phyloP scores from a whole-genome alignment of 2,329 filamentous ascomycete genomes.

The Thelonectria rubi region DNA sequence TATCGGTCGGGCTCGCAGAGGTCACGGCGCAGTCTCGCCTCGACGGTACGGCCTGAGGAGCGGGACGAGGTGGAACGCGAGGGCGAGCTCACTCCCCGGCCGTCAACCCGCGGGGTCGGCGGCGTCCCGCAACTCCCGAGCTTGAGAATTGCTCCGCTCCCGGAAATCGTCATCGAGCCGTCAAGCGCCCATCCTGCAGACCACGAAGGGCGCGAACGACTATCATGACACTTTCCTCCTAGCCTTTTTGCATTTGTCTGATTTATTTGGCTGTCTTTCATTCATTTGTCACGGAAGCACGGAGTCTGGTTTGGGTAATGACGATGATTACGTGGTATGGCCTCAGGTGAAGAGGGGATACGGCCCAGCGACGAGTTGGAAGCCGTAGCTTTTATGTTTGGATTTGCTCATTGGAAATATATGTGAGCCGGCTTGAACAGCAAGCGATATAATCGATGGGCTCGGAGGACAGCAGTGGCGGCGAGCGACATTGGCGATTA shows the following conservation, averaged over 20 bases:
- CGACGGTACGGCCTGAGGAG: slow-evolving; percentile 25
- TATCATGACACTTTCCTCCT: slow-evolving; percentile 21
- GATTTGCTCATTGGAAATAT: slow-evolving; percentile 9
- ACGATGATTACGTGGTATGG: slow-evolving; percentile 22
- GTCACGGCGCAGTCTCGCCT: slow-evolving; percentile 22
- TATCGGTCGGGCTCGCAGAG: slow-evolving; percentile 42
- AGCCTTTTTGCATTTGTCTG: slow-evolving; percentile 1
- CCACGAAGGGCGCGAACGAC: slow-evolving; percentile 24
- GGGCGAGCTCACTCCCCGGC: slow-evolving; percentile 8
- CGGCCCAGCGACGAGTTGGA: slow-evolving; percentile 15
- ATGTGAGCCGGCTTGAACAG: slow-evolving; percentile 7
- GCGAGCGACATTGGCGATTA: neutral
- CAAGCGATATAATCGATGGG: slow-evolving; percentile 14
- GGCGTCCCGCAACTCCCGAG: slow-evolving; percentile 61
- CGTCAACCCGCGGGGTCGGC: slow-evolving; percentile 47
- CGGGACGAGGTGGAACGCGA: slow-evolving; percentile 29
- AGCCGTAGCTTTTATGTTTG: neutral
- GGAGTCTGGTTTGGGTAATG: slow-evolving; percentile 38
- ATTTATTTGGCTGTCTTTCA: slow-evolving; percentile 13
- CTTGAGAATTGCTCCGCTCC: slow-evolving; percentile 58
- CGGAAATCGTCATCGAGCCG: slow-evolving; percentile 68
- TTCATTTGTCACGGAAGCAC: slow-evolving; percentile 34
- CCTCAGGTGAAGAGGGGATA: slow-evolving; percentile 10
- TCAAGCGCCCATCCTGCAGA: slow-evolving; percentile 47
- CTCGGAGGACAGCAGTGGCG: slow-evolving; percentile 3